Base-by-base conservation (phyloP, 768 basidiomycete genomes). In the Lentinula aciculospora region DNA sequence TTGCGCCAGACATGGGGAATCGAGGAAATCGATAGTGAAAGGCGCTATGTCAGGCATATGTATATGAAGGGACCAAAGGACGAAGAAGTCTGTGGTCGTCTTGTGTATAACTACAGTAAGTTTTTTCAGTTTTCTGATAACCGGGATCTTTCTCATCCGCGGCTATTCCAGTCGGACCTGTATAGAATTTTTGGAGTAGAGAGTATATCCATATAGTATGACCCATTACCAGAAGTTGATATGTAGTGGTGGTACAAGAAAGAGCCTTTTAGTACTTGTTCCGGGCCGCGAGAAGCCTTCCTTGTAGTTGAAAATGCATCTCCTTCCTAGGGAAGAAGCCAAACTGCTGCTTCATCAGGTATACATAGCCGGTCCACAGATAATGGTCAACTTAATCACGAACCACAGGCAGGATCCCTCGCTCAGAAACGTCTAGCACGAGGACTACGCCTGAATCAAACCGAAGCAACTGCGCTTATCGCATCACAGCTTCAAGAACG, bases 371-470 rank as follows among this genome's bases (percentile, higher is more conserved):
- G 39, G 32, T 37, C 39, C 56, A 60, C 9, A 21, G 19, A 5
- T 21, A 44, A 17, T 21, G 21, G 53, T 56, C 32, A 25, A 54
- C 53, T 45, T 5, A 28, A 40, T 25, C 32, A 28, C 51, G 28
- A 36, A 36, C 19, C 34, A 48, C 64, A 93, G 87, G 83, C 87
- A 27, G 97, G 97, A 23, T 85, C 81, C 60, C 82, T 98, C 17
- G 94, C 97, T 1, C 96, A 98, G 72, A 89, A 93, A 65, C 88
- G 97, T 39, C 85, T 99, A 15, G 96, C 96, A 4, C 82, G 97
- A n/a, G 97, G 97, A 8, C 69, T 96, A 34, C 81, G 81, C 56
- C 82, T 98, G 56, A 98, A 98, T 72, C 74, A 85, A 60, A 81
- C 90, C 3, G 97, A 99, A 72, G 88, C 94, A 0, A 81, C 86